Evolutionary conservation across 73 alveolate genomes (phyloP).

Genomic region (Paraurostyla sp.): DNA sequence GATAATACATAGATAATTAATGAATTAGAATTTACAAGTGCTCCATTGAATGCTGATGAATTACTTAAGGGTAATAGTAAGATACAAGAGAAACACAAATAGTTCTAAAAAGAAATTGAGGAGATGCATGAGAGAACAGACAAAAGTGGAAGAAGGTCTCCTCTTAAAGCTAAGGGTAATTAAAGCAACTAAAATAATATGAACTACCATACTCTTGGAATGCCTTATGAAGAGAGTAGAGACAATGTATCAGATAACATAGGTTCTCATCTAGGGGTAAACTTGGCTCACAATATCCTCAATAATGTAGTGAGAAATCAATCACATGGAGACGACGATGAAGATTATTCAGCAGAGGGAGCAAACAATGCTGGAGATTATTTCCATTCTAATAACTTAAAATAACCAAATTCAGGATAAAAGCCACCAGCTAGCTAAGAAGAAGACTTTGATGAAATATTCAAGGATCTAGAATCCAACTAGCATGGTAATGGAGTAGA

Average conservation of each 20-base stretch:
- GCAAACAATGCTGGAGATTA: too few relatives aligned
- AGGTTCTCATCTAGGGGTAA: not conserved
- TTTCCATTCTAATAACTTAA: too few relatives aligned
- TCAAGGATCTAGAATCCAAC: not conserved
- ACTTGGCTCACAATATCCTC: slow-evolving; percentile 8
- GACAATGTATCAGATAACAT: too few relatives aligned
- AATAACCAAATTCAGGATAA: too few relatives aligned
- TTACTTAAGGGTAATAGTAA: not conserved
- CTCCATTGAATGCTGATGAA: slow-evolving; percentile 33
- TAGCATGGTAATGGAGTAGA: not conserved
- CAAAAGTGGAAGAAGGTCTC: not conserved
- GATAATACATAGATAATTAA: slow-evolving; percentile 28
- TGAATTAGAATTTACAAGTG: slow-evolving; percentile 48
- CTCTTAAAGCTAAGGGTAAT: not conserved
- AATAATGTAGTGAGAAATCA: slow-evolving; percentile 8
- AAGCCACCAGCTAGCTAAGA: too few relatives aligned
- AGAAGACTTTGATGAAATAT: slow-evolving; percentile 22
- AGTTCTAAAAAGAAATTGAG: slow-evolving; percentile 26
- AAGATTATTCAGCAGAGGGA: too few relatives aligned
- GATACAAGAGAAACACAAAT: not conserved
- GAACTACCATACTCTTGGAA: slow-evolving; percentile 32
- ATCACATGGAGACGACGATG: too few relatives aligned
- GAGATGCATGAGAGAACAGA: not conserved
- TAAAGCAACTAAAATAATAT: too few relatives aligned
- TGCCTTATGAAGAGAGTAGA: not conserved